A percentile compares a stretch with the other conserved stretches of the same genome.
phyloP scores from a whole-genome alignment of 306 rosid species.

The Cicer pinnatifidum region DNA sequence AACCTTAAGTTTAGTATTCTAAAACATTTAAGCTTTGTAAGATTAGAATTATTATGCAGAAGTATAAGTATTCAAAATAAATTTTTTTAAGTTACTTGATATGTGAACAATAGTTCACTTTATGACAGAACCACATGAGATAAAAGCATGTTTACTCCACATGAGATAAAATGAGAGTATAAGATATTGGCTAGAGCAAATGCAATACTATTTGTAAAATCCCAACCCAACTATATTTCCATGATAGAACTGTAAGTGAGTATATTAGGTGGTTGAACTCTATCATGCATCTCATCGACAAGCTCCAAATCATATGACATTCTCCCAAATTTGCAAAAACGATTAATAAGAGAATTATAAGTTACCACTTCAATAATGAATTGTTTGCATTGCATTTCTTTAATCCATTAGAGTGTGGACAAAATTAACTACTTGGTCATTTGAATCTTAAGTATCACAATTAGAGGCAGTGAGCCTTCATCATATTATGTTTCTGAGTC shows the following conservation, averaged over 20 bases:
- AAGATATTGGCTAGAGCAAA: not conserved
- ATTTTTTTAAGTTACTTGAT: not conserved
- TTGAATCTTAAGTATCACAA: too few species aligned
- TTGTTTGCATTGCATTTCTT: too few species aligned
- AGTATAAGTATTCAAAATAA: not conserved
- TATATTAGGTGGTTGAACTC: not conserved
- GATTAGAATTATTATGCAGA: not conserved
- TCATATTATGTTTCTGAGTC: too few species aligned
- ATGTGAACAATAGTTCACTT: not conserved
- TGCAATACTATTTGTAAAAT: too few species aligned
- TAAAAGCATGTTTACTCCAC: too few species aligned
- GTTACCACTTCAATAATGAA: too few species aligned
- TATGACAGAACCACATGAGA: not conserved
- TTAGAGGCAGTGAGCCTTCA: too few species aligned
- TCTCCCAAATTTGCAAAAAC: slow-evolving; percentile 34
- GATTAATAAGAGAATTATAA: not conserved
- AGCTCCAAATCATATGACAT: slow-evolving; percentile 6
- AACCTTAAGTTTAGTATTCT: not conserved
- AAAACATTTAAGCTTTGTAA: not conserved
- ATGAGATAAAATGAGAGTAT: not conserved
- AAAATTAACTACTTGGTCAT: too few species aligned
- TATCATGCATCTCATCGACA: slow-evolving; percentile 22
- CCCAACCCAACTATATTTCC: not conserved
- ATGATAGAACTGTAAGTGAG: slow-evolving; percentile 11
- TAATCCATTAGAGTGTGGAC: too few species aligned